Conservation (phyloP, 1,139 yeast species). For the Tardiomyces digboiensis region DNA sequence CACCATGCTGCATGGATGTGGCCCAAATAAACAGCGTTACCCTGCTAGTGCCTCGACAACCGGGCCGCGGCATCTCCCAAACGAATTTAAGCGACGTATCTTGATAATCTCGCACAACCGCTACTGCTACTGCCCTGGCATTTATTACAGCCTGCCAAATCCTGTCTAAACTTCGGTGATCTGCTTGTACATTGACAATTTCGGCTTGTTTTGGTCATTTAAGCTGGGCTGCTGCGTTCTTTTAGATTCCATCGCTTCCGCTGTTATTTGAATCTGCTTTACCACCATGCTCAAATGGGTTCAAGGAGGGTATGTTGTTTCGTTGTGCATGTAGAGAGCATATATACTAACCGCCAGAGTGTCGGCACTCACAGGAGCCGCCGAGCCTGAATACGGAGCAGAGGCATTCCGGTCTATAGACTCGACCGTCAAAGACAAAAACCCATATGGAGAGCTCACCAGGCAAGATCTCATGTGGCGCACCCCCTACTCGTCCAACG, state of each 20-base stretch:
- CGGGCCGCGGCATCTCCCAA: too few relatives aligned
- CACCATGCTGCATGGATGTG: too few relatives aligned
- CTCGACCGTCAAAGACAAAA: slow-evolving; percentile 44
- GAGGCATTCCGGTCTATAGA: slow-evolving; percentile 86
- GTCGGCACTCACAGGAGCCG: slow-evolving; percentile 92
- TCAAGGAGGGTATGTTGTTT: background rate
- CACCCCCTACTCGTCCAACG: slow-evolving; percentile 73
- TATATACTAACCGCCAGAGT: too few relatives aligned
- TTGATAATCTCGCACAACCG: too few relatives aligned
- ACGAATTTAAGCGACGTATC: too few relatives aligned
- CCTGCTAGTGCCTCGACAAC: background rate
- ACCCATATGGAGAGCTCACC: slow-evolving; percentile 47
- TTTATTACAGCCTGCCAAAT: too few relatives aligned
- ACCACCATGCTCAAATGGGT: background rate
- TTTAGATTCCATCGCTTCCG: background rate
- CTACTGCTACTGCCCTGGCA: too few relatives aligned
- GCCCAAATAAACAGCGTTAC: background rate
- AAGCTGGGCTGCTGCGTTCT: background rate
- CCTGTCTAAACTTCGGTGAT: too few relatives aligned
- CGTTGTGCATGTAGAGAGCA: too few relatives aligned
- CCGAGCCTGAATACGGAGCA: slow-evolving; percentile 94
- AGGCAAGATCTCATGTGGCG: slow-evolving; percentile 65
- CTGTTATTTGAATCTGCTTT: background rate
- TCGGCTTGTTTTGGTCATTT: too few relatives aligned
- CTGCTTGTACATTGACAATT: too few relatives aligned